phyloP scores from a whole-genome alignment of 164 flowering plant genomes.

The Vitis amurensis region DNA sequence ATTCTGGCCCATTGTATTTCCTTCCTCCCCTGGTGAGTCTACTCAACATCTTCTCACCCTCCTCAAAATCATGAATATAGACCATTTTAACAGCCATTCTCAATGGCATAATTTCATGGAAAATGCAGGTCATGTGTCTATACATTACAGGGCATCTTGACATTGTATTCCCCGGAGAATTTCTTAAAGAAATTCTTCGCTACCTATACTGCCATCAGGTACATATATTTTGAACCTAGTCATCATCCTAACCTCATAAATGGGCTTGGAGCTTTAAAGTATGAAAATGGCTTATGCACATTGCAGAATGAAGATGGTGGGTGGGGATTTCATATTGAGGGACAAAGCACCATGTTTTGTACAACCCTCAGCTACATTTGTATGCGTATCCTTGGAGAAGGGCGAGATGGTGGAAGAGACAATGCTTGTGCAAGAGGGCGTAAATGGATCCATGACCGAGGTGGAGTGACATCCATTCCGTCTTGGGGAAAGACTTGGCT shows the following conservation, averaged over 20 bases:
- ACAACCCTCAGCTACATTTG: not conserved
- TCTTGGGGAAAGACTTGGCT: too few species aligned
- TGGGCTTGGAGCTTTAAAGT: too few species aligned
- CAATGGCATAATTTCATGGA: too few species aligned
- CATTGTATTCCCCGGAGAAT: conserved; percentile 34
- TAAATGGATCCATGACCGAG: too few species aligned
- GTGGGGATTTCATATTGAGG: too few species aligned
- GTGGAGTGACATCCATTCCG: too few species aligned
- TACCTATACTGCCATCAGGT: conserved; percentile 60
- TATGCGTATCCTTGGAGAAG: conserved; percentile 30
- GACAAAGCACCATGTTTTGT: too few species aligned
- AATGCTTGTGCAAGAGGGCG: conserved; percentile 16
- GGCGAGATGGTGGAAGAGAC: conserved; percentile 25
- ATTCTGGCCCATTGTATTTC: conserved; percentile 54
- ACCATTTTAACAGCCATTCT: too few species aligned
- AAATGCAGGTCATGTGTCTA: conserved; percentile 37
- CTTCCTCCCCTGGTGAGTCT: conserved; percentile 52
- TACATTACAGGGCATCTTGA: conserved; percentile 51
- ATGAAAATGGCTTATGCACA: too few species aligned
- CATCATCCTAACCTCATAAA: not conserved
- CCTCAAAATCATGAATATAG: too few species aligned
- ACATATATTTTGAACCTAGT: not conserved
- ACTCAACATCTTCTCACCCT: too few species aligned
- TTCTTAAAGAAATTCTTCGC: conserved; percentile 47
- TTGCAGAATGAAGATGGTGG: too few species aligned